Evolutionary conservation across 1,139 yeast species (phyloP).

Genomic region (Casaregolazyma suthepensis): DNA sequence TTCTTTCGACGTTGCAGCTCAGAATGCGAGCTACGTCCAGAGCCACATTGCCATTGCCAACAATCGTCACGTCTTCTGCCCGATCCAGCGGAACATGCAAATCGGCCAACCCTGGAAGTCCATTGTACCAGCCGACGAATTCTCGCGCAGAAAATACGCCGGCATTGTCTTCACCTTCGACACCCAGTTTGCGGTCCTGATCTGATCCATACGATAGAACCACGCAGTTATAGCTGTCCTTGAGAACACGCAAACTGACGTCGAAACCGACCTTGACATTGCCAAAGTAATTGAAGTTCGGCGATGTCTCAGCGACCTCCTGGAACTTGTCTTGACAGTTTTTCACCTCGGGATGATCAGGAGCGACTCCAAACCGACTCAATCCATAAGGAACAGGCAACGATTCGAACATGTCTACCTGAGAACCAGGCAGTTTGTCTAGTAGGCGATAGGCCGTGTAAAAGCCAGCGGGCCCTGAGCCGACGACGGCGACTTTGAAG

Average conservation of each 20-base stretch:
- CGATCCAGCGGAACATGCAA: conserved; percentile 51
- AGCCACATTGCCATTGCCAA: conserved; percentile 99
- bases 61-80: conserved; percentile 62
- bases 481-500: conserved; percentile 63
- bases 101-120: conserved; percentile 57
- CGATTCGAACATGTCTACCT: conserved; percentile 56
- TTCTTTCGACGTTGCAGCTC: conserved; percentile 46
- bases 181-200: conserved; percentile 48
- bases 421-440: conserved; percentile 38
- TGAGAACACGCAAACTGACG: conserved; percentile 45
- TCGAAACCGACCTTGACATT: conserved; percentile 61
- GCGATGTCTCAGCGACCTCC: conserved; percentile 44
- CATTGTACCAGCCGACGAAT: conserved; percentile 96
- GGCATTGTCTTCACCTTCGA: conserved; percentile 52
- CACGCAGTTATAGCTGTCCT: conserved; percentile 59
- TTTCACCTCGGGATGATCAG: conserved; percentile 98
- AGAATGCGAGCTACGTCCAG: conserved; percentile 81
- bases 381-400: conserved; percentile 89
- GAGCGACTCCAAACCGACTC: conserved; percentile 95
- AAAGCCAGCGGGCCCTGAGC: conserved; percentile 96
- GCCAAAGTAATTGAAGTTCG: conserved; percentile 62
- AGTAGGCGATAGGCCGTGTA: conserved; percentile 78
- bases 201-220: conserved; percentile 82
- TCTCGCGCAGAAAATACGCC: conserved; percentile 81
- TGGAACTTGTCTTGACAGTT: conserved; percentile 62